Conservation (phyloP, 106 monocot species). For the Dactylorhiza incarnata region DNA sequence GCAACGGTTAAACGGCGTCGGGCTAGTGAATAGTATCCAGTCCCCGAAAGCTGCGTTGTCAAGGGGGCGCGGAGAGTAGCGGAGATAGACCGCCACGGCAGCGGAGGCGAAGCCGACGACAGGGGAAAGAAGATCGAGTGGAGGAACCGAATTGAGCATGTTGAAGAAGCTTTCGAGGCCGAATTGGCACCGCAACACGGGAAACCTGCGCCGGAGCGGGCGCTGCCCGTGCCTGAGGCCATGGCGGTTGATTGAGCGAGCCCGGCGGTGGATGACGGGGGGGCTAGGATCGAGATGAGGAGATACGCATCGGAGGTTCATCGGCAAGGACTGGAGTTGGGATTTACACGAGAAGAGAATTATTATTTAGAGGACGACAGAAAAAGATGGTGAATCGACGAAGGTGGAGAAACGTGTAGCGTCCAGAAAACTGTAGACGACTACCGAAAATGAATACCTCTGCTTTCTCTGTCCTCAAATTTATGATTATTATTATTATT, state of each 20-base stretch:
- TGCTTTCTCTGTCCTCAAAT: no score
- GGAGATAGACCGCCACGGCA: conserved; percentile 24
- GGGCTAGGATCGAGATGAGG: conserved; percentile 4
- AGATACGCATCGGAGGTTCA: conserved; percentile 17
- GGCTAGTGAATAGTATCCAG: conserved; percentile 72
- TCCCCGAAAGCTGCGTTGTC: conserved; percentile 17
- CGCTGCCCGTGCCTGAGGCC: conserved; percentile 11
- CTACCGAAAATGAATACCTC: no score
- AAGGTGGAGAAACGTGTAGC: neutral
- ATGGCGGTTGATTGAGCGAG: neutral
- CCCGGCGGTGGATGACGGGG: neutral
- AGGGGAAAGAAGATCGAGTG: conserved; percentile 36
- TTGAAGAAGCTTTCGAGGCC: conserved; percentile 29
- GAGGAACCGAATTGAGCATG: conserved; percentile 14
- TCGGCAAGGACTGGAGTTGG: neutral
- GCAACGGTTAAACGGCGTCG: conserved; percentile 78
- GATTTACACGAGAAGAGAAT: neutral
- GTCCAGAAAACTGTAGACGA: no score
- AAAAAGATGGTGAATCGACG: neutral
- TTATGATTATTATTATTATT: no score
- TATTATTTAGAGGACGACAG: neutral
- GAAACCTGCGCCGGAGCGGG: conserved; percentile 10
- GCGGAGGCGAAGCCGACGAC: conserved; percentile 34
- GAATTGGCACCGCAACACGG: conserved; percentile 10
- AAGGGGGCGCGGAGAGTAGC: neutral